A percentile compares a stretch with the other conserved stretches of the same genome.
These are phyloP conservation scores for Lachnellula arida DNA, from an alignment of 2,329 filamentous ascomycete genomes.

Conservation along the genomic window DNA sequence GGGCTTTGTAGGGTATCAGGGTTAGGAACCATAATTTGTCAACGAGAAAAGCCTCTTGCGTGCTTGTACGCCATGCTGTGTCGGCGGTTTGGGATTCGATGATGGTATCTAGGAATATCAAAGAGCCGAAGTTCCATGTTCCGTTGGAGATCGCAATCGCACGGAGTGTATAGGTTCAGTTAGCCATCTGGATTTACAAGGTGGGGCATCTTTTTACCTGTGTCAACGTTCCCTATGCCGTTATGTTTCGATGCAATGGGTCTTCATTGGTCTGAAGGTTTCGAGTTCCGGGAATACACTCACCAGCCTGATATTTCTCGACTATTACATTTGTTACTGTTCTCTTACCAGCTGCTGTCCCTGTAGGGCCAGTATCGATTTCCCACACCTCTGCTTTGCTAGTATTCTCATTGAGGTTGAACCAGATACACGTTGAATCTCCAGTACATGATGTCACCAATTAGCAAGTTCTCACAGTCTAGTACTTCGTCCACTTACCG, in stretches of 20 bases:
- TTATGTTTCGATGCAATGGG: background rate
- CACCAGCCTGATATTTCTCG: background rate
- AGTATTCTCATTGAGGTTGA: background rate
- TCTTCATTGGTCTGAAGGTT: background rate
- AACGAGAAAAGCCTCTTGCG: background rate
- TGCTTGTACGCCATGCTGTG: conserved; percentile 1
- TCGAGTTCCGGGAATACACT: background rate
- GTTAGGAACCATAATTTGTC: background rate
- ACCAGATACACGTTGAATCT: conserved; percentile 4
- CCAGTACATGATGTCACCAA: background rate
- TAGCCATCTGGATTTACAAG: background rate
- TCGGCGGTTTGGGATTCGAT: background rate
- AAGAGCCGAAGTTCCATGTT: conserved; percentile 5
- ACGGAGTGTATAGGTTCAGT: background rate
- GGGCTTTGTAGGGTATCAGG: background rate
- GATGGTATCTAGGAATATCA: conserved; percentile 2
- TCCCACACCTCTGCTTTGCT: conserved; percentile 1
- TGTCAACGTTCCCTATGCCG: conserved; percentile 2
- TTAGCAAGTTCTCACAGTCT: background rate
- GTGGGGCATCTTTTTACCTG: background rate
- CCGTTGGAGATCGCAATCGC: conserved; percentile 1
- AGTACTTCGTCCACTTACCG: background rate
- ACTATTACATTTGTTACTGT: background rate
- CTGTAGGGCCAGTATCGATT: background rate
- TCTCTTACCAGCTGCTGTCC: background rate